These are phyloP conservation scores for Candida peoriensis DNA, from an alignment of 805 yeast genomes.

Conservation along the genomic window DNA sequence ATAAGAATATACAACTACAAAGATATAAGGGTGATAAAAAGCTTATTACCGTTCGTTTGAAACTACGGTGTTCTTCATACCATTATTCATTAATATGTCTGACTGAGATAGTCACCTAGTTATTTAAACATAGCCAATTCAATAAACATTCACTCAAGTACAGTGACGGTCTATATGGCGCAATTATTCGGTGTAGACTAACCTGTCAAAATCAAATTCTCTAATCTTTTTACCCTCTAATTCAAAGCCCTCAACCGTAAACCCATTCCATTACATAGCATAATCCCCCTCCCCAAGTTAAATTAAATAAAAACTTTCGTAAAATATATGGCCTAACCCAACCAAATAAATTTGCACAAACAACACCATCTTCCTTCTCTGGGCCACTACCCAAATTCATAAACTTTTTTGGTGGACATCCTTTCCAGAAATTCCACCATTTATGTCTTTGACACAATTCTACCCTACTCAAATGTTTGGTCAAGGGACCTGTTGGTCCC, in stretches of 20 bases:
- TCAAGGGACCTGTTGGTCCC: constrained; percentile 90
- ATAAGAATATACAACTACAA: too few relatives aligned
- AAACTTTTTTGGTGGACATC: constrained; percentile 73
- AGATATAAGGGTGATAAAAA: too few relatives aligned
- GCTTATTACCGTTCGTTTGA: too few relatives aligned
- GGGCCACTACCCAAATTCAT: constrained; percentile 83
- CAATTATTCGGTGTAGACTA: too few relatives aligned
- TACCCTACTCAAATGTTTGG: constrained; percentile 64
- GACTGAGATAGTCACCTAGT: too few relatives aligned
- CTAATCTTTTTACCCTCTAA: not conserved
- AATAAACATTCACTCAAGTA: too few relatives aligned
- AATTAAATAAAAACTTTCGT: constrained; percentile 38
- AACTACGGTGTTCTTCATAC: too few relatives aligned
- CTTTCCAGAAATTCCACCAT: constrained; percentile 89
- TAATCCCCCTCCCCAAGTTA: constrained; percentile 60
- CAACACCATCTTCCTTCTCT: constrained; percentile 75
- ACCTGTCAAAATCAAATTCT: too few relatives aligned
- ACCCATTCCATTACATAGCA: constrained; percentile 49
- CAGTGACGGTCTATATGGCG: too few relatives aligned
- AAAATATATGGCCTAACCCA: constrained; percentile 49
- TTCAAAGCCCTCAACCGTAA: constrained; percentile 33
- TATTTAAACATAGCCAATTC: too few relatives aligned
- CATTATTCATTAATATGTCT: too few relatives aligned
- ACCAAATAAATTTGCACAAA: constrained; percentile 65
- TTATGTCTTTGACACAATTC: constrained; percentile 78